A percentile compares a stretch with the other conserved stretches of the same genome.
These are phyloP conservation scores for Conringia planisiliqua DNA, from an alignment of 345 rosid species.

Conservation along the genomic window DNA sequence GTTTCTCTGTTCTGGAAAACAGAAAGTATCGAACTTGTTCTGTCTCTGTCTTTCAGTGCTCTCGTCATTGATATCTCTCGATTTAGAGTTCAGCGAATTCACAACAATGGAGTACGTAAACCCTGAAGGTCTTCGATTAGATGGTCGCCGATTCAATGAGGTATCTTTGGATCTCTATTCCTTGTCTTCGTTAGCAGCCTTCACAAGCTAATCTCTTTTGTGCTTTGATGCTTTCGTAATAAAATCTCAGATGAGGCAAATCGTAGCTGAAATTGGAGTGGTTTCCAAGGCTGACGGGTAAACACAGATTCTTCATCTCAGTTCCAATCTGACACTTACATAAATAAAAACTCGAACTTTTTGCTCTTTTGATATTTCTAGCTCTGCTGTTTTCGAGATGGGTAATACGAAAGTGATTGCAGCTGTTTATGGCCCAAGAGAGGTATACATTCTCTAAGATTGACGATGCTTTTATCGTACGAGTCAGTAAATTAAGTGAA, in stretches of 20 bases:
- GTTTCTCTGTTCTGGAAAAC: background rate
- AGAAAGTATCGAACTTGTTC: background rate
- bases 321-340: background rate
- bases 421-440: slow-evolving; percentile 89
- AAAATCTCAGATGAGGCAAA: slow-evolving; percentile 72
- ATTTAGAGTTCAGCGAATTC: background rate
- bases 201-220: background rate
- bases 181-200: background rate
- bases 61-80: background rate
- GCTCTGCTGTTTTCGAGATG: slow-evolving; percentile 94
- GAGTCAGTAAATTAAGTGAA: background rate
- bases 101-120: slow-evolving; percentile 69
- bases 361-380: background rate
- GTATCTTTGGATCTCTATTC: slow-evolving; percentile 26
- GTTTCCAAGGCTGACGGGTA: slow-evolving; percentile 90
- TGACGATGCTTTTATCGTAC: background rate
- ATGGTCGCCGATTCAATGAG: slow-evolving; percentile 85
- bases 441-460: background rate
- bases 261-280: slow-evolving; percentile 75
- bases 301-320: background rate
- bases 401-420: slow-evolving; percentile 95
- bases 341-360: background rate
- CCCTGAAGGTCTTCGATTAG: slow-evolving; percentile 84
- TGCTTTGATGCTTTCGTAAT: background rate
- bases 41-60: background rate